Conservation (phyloP, 2,329 filamentous ascomycete species). For the Aureobasidium melanogenum region DNA sequence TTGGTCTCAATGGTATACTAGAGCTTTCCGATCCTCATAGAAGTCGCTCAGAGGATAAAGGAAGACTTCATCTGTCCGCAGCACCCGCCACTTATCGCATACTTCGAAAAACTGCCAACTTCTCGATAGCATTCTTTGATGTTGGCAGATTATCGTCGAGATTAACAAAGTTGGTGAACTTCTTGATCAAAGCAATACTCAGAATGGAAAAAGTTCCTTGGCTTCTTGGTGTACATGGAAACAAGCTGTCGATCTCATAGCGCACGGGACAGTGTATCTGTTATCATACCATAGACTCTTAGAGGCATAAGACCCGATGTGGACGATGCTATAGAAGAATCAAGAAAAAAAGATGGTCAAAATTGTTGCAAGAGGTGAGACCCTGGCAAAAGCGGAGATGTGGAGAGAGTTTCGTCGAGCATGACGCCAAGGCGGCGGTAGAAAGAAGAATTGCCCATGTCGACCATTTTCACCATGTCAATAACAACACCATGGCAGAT, state of each 20-base stretch:
- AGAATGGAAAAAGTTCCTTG: neutral
- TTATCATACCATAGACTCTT: neutral
- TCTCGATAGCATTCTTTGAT: too few relatives aligned
- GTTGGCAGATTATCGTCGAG: too few relatives aligned
- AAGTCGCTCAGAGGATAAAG: neutral
- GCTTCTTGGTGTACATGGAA: too few relatives aligned
- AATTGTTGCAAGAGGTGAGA: neutral
- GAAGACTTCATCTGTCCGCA: neutral
- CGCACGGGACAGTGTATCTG: too few relatives aligned
- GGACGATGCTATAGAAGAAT: neutral
- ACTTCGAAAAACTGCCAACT: too few relatives aligned
- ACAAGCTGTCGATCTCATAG: too few relatives aligned
- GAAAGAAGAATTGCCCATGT: neutral
- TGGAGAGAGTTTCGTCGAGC: neutral
- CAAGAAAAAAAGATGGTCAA: neutral
- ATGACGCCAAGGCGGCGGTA: neutral
- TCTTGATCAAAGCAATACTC: neutral
- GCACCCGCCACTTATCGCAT: neutral
- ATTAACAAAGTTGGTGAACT: too few relatives aligned
- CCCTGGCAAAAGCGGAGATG: neutral
- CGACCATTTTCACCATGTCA: neutral
- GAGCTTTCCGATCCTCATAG: too few relatives aligned
- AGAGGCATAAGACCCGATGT: neutral
- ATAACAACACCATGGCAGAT: constrained; percentile 8
- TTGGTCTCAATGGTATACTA: too few relatives aligned